These are phyloP conservation scores for Gossypium bickii DNA, from an alignment of 345 rosid species.

Conservation along the genomic window DNA sequence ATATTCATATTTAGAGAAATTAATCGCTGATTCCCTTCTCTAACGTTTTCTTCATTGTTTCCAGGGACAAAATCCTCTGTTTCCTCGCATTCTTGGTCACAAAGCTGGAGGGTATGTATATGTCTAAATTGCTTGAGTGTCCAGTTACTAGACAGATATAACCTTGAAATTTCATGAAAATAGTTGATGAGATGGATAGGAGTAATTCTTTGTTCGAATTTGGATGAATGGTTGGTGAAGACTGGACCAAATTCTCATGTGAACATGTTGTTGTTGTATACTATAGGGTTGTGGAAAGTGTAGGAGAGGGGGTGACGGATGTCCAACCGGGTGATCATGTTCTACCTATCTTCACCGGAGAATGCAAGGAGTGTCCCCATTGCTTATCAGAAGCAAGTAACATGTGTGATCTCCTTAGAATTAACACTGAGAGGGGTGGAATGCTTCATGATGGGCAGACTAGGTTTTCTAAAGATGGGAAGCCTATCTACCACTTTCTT, in stretches of 20 bases:
- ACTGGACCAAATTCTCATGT: background rate
- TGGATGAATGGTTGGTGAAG: too few species aligned
- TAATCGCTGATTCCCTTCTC: background rate
- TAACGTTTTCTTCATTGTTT: background rate
- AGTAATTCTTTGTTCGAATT: background rate
- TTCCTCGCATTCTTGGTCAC: slow-evolving; percentile 46
- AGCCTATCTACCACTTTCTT: slow-evolving; percentile 66
- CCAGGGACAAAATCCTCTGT: slow-evolving; percentile 70
- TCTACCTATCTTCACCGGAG: slow-evolving; percentile 75
- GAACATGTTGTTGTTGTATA: background rate
- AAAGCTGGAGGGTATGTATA: slow-evolving; percentile 42
- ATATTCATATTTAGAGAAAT: background rate
- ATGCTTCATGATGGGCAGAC: slow-evolving; percentile 68
- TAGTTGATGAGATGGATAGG: background rate
- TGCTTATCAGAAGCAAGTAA: slow-evolving; percentile 77
- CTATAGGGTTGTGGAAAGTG: slow-evolving; percentile 73
- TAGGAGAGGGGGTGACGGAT: slow-evolving; percentile 77
- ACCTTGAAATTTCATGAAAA: background rate
- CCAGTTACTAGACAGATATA: background rate
- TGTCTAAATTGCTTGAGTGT: background rate
- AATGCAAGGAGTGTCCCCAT: slow-evolving; percentile 66
- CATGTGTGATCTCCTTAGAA: slow-evolving; percentile 81
- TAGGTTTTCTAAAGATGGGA: slow-evolving; percentile 63
- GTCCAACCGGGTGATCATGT: slow-evolving; percentile 72
- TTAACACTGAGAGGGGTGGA: slow-evolving; percentile 64